Base-by-base conservation (phyloP, 331 rosid species). In the Cydonia oblonga region DNA sequence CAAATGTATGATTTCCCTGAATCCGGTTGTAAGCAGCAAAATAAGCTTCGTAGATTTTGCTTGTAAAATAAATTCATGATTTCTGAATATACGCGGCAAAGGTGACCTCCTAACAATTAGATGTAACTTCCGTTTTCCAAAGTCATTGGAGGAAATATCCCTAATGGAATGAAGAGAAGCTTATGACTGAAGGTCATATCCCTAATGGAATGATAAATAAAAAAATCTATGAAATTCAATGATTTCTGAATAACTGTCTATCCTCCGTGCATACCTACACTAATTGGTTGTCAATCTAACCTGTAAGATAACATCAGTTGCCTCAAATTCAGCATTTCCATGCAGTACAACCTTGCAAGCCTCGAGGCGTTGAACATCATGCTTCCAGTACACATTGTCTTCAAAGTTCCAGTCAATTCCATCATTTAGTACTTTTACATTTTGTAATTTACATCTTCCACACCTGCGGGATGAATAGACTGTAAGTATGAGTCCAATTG, bases 281-380 rank as follows among this genome's bases (percentile, higher is more conserved):
- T 9, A 49, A 68, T 66, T 28, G 64, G 60, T 32, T 7, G 20
- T 35, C 12, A 77, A 77, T 44, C 78, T 68, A 76, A 91, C 97
- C 99, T 89, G 85, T 76, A 95, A 72, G 77, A 84, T 81, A 70
- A 89, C 96, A 79, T 88, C 84, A 61, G 79, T 79, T 68, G 97
- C 97, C 82, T 91, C 93, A 82, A 95, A 91, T 78, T 91, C 99
- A 82, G 99, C 97, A 88, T 91, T 95, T 76, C 97, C 97, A 72
- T 87, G 96, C 78, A 95, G 87, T 68, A 87, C 68, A 58, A 95
- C 78, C 84, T 84, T 85, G 82, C 89, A 77, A 73, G 81, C 84
- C 86, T 88, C 97, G 18, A 72, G 68, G 66, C 86, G 89, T 78
- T 87, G 83, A 79, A 95, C 91, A 38, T 79, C 86, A 69, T 88